Evolutionary conservation across 1,284 basidiomycete species (phyloP), one percentile per base, ranked within the genome.

Genomic region (Coriolopsis trogii): DNA sequence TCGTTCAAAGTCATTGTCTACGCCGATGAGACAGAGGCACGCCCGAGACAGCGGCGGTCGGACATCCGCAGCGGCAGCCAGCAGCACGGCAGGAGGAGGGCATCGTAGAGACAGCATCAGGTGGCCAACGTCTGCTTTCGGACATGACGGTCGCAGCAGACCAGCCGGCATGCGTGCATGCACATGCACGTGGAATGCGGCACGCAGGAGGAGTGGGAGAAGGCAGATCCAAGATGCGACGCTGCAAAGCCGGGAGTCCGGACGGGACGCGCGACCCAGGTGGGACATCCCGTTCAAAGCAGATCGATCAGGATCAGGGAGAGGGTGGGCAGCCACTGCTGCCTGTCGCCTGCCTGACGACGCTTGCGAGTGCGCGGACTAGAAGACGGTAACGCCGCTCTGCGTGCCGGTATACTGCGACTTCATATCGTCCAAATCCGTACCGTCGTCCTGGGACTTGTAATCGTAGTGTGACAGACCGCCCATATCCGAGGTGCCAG

Each of bases 311-410:
- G n/a, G n/a, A n/a, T n/a, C n/a, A n/a, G n/a, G n/a, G n/a, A n/a
- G n/a, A n/a, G n/a, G n/a, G n/a, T n/a, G n/a, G n/a, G n/a, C n/a
- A n/a, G n/a, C n/a, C n/a, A n/a, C n/a, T n/a, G n/a, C n/a, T n/a
- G n/a, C 44, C 42, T 52, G 56, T 38, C 38, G 56, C 46, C 36
- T 43, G 56, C 63, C 49, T 53, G 53, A 58, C 56, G 55, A 55
- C 56, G 55, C 53, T 46, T 42, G 52, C 51, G 23, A n/a, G n/a
- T 46, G 45, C 18, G 38, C 48, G 51, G 44, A 51, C 66, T 73
- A 93, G 72, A 89, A 93, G 58, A 90, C 90, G 37, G 91, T 93
- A 54, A 93, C 80, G 42, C 90, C 90, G 40, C 84, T 82, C 67
- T 91, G 89, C 12, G 89, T 91, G 37, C 86, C 87, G 12, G 87